These are phyloP conservation scores for Priceomyces melissophilus DNA, from an alignment of 805 yeast genomes.

Conservation along the genomic window DNA sequence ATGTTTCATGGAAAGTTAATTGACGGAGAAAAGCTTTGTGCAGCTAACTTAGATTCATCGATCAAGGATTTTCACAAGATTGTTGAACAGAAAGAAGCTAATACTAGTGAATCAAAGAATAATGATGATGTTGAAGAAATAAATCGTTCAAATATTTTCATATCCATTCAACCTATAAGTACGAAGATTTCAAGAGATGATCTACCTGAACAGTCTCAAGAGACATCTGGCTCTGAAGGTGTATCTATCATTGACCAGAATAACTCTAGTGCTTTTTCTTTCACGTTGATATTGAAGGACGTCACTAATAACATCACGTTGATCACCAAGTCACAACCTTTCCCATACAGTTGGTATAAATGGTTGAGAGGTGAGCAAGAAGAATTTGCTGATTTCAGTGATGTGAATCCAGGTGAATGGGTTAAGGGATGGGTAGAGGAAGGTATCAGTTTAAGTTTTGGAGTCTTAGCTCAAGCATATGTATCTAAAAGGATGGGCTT, in stretches of 20 bases:
- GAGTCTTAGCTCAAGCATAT: constrained; percentile 85
- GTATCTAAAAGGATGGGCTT: constrained; percentile 85
- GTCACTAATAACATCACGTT: constrained; percentile 72
- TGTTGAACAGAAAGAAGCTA: constrained; percentile 21
- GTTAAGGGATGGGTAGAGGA: constrained; percentile 43
- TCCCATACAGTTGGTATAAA: constrained; percentile 87
- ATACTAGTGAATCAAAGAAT: constrained; percentile 12
- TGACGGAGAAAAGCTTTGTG: constrained; percentile 85
- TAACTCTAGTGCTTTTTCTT: constrained; percentile 60
- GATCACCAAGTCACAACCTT: constrained; percentile 79
- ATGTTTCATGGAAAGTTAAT: constrained; percentile 71
- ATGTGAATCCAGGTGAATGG: constrained; percentile 43
- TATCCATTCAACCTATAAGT: constrained; percentile 63
- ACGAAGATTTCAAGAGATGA: constrained; percentile 34
- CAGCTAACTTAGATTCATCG: constrained; percentile 82
- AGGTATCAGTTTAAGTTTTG: constrained; percentile 76
- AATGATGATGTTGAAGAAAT: constrained; percentile 15
- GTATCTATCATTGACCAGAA: constrained; percentile 43
- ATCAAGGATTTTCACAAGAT: constrained; percentile 42
- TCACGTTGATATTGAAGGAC: constrained; percentile 75
- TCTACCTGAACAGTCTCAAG: constrained; percentile 11
- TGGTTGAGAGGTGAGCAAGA: constrained; percentile 67
- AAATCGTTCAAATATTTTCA: constrained; percentile 58
- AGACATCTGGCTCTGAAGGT: constrained; percentile 11
- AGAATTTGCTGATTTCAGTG: constrained; percentile 19